Conservation (phyloP, 306 rosid genomes). For the Cucumis hystrix region DNA sequence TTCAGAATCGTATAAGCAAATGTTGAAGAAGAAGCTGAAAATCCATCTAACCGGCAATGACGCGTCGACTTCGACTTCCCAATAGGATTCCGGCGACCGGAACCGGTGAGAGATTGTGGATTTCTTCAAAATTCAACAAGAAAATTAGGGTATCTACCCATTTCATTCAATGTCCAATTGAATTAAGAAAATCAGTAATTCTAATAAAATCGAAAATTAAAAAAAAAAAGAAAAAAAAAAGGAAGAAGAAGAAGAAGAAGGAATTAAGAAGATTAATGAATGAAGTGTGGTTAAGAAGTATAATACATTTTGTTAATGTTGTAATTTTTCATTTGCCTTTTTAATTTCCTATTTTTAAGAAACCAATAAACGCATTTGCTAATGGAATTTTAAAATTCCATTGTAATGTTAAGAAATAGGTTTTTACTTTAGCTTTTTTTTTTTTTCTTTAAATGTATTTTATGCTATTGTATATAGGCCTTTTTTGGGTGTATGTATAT, state of each 20-base stretch:
- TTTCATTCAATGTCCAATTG: neutral
- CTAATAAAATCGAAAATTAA: neutral
- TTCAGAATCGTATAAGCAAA: slow-evolving; percentile 5
- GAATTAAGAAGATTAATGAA: neutral
- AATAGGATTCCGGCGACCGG: neutral
- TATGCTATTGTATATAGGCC: neutral
- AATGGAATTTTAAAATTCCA: neutral
- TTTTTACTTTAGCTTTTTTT: neutral
- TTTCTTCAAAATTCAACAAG: neutral
- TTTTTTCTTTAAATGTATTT: neutral
- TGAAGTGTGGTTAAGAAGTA: neutral
- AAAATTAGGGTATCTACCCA: neutral
- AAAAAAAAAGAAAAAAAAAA: neutral
- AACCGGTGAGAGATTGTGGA: neutral
- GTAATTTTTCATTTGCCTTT: neutral
- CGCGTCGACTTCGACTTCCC: slow-evolving; percentile 5
- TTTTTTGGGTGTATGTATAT: neutral
- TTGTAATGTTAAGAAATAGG: neutral
- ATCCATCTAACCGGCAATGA: slow-evolving; percentile 5
- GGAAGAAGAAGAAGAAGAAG: neutral
- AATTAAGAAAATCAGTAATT: neutral
- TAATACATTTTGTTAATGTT: neutral
- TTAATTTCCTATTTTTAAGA: neutral
- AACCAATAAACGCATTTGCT: neutral
- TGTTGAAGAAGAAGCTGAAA: slow-evolving; percentile 39